These are phyloP conservation scores for Scalesia atractyloides DNA, from an alignment of 129 eudicot species.

Conservation along the genomic window DNA sequence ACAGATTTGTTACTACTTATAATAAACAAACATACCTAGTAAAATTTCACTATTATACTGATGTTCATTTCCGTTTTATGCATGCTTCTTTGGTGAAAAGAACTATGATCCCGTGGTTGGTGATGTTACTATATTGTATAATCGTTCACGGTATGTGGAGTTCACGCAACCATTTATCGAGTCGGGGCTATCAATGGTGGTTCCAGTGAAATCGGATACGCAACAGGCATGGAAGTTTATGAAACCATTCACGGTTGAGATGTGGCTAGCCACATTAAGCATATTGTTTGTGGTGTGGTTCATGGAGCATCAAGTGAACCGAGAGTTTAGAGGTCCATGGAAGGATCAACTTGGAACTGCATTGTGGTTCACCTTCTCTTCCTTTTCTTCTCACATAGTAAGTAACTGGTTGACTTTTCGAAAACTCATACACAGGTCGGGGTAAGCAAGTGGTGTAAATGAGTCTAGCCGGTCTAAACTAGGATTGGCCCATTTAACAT, in stretches of 20 bases:
- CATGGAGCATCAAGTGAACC: slow-evolving; percentile 60
- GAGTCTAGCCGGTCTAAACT: no score
- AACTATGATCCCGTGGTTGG: slow-evolving; percentile 46
- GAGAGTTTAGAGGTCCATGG: slow-evolving; percentile 47
- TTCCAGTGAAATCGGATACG: slow-evolving; percentile 39
- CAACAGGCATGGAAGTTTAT: slow-evolving; percentile 51
- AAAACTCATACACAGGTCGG: neutral
- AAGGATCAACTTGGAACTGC: slow-evolving; percentile 64
- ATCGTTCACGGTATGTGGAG: slow-evolving; percentile 49
- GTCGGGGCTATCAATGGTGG: slow-evolving; percentile 65
- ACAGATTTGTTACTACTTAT: no score
- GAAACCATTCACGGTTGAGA: slow-evolving; percentile 44
- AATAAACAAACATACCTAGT: neutral
- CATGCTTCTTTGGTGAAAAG: slow-evolving; percentile 24
- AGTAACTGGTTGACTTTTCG: slow-evolving; percentile 20
- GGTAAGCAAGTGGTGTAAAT: no score
- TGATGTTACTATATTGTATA: slow-evolving; percentile 49
- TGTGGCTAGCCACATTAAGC: slow-evolving; percentile 54
- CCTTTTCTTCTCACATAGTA: slow-evolving; percentile 63
- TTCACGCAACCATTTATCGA: slow-evolving; percentile 61
- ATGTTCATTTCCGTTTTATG: neutral
- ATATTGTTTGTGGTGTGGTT: slow-evolving; percentile 54
- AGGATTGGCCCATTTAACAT: no score
- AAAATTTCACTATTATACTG: neutral
- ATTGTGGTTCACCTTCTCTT: slow-evolving; percentile 61